Percentiles rank a stretch among this genome's conserved stretches.
These are phyloP conservation scores for Solanum sparsipilum DNA, from an alignment of 257 asterid genomes.

Conservation along the genomic window DNA sequence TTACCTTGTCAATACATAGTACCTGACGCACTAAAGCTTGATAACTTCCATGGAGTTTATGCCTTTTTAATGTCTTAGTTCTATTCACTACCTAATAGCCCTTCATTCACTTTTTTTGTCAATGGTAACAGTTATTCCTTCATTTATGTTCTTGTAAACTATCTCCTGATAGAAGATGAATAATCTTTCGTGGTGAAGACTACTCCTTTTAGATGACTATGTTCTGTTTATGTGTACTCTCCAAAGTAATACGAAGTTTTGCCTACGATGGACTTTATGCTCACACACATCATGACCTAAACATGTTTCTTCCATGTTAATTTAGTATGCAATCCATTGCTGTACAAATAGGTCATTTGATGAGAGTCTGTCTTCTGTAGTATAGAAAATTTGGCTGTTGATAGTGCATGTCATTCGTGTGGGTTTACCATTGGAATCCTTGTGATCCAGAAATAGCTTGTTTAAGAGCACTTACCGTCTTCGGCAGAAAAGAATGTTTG, in stretches of 20 bases:
- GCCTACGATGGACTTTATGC: neutral
- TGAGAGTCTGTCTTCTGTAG: neutral
- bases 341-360: neutral
- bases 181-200: neutral
- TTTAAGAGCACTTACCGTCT: neutral
- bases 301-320: neutral
- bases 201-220: neutral
- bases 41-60: neutral
- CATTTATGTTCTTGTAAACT: neutral
- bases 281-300: neutral
- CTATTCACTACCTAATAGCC: neutral
- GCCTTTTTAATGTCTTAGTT: neutral
- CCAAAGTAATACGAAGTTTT: neutral
- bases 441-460: neutral
- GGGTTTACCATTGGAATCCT: neutral
- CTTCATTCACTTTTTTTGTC: neutral
- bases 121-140: neutral
- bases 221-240: neutral
- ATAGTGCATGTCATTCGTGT: neutral
- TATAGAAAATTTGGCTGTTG: neutral
- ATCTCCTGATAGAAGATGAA: neutral
- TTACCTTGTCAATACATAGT: neutral
- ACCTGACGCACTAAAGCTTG: neutral
- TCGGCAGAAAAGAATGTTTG: neutral
- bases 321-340: neutral